These are phyloP conservation scores for Saccharum spontaneum DNA, from an alignment of 176 grass and related monocot species.

Conservation along the genomic window DNA sequence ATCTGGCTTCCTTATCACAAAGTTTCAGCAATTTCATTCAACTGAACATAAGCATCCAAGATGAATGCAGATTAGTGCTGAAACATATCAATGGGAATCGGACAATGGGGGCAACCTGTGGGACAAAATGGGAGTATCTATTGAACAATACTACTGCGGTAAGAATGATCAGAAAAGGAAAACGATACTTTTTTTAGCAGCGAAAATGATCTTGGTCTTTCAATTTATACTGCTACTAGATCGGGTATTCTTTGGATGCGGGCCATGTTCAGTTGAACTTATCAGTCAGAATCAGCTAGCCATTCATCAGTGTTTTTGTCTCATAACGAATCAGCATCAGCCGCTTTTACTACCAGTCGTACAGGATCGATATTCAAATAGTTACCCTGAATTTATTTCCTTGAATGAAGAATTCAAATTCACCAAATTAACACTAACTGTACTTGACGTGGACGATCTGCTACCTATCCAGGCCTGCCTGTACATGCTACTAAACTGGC, in stretches of 20 bases:
- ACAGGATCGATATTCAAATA: not conserved
- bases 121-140: not conserved
- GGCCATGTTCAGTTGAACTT: too few relatives aligned
- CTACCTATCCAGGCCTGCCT: not conserved
- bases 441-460: not conserved
- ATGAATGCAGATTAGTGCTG: not conserved
- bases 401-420: not conserved
- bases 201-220: not conserved
- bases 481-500: slow-evolving; percentile 18
- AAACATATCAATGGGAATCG: not conserved
- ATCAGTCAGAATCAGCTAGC: too few relatives aligned
- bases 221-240: not conserved
- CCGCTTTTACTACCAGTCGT: too few relatives aligned
- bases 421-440: not conserved
- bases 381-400: not conserved
- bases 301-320: too few relatives aligned
- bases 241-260: too few relatives aligned
- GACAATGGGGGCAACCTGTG: not conserved
- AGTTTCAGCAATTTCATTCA: not conserved
- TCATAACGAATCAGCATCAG: too few relatives aligned
- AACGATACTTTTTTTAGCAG: not conserved
- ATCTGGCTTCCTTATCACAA: not conserved
- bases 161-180: not conserved
- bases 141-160: not conserved
- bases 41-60: not conserved